A percentile compares a stretch with the other conserved stretches of the same genome.
phyloP scores from a whole-genome alignment of 257 asterid genomes.

The Gentiana dahurica region DNA sequence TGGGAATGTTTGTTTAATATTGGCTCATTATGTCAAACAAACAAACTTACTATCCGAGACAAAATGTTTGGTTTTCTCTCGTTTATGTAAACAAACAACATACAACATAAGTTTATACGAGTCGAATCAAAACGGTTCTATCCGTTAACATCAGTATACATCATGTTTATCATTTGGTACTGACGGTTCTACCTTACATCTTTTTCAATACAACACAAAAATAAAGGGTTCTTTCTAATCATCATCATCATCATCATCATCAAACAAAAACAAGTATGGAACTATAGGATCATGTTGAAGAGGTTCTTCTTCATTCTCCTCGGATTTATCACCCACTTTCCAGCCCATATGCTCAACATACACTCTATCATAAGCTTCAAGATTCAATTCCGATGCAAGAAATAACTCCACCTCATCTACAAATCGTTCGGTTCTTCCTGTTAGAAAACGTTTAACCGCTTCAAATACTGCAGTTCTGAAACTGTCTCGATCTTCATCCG shows the following conservation, averaged over 20 bases:
- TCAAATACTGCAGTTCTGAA: slow-evolving; percentile 33
- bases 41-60: too few relatives aligned
- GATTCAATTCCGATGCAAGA: slow-evolving; percentile 60
- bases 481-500: slow-evolving; percentile 33
- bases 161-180: too few relatives aligned
- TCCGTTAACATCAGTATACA: too few relatives aligned
- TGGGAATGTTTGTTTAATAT: too few relatives aligned
- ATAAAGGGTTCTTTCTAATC: slow-evolving; percentile 3
- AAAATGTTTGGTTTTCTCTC: too few relatives aligned
- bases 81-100: too few relatives aligned
- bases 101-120: too few relatives aligned
- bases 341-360: slow-evolving; percentile 54
- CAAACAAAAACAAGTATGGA: slow-evolving; percentile 49
- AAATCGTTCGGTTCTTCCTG: slow-evolving; percentile 56
- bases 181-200: too few relatives aligned
- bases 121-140: too few relatives aligned
- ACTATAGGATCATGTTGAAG: slow-evolving; percentile 20
- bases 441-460: slow-evolving; percentile 54
- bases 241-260: slow-evolving; percentile 25
- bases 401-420: slow-evolving; percentile 53
- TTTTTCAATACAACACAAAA: too few relatives aligned
- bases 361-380: slow-evolving; percentile 55
- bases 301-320: slow-evolving; percentile 21
- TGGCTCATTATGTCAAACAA: too few relatives aligned
- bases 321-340: slow-evolving; percentile 26